Conservation (phyloP, 163 green algal genomes). For the Scenedesmus sp. region DNA sequence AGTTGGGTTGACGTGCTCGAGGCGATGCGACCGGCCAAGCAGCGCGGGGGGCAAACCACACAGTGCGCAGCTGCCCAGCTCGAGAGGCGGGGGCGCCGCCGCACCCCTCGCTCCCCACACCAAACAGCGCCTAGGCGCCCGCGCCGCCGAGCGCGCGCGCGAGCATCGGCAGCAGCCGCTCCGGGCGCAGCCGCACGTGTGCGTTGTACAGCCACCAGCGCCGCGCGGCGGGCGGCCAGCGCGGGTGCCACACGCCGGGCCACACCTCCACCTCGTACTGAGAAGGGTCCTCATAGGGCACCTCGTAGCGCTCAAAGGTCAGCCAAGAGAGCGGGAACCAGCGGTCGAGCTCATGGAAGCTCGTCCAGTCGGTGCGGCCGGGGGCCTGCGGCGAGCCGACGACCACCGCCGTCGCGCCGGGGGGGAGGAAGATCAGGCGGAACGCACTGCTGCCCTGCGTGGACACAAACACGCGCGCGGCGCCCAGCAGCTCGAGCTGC, state of each 20-base stretch:
- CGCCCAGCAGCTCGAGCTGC: neutral
- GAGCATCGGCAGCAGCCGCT: neutral
- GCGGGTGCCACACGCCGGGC: neutral
- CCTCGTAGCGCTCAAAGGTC: neutral
- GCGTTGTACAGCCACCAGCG: slow-evolving; percentile 11
- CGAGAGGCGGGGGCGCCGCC: too few relatives aligned
- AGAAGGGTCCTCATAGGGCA: neutral
- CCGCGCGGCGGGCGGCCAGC: neutral
- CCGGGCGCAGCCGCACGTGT: neutral
- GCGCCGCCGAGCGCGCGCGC: too few relatives aligned
- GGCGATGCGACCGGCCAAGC: too few relatives aligned
- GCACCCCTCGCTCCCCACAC: too few relatives aligned
- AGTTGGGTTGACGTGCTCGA: too few relatives aligned
- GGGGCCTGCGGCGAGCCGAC: neutral
- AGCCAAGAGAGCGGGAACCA: slow-evolving; percentile 3
- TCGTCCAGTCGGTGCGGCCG: too few relatives aligned
- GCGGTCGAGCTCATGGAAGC: slow-evolving; percentile 8
- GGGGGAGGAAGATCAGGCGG: slow-evolving; percentile 10
- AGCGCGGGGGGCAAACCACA: too few relatives aligned
- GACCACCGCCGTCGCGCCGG: neutral
- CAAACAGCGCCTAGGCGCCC: too few relatives aligned
- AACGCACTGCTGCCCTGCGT: slow-evolving; percentile 34
- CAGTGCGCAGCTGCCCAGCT: too few relatives aligned
- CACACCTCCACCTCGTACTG: neutral
- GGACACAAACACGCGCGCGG: neutral